These are phyloP conservation scores for Alnus rubra DNA, from an alignment of 306 rosid species.

Conservation along the genomic window DNA sequence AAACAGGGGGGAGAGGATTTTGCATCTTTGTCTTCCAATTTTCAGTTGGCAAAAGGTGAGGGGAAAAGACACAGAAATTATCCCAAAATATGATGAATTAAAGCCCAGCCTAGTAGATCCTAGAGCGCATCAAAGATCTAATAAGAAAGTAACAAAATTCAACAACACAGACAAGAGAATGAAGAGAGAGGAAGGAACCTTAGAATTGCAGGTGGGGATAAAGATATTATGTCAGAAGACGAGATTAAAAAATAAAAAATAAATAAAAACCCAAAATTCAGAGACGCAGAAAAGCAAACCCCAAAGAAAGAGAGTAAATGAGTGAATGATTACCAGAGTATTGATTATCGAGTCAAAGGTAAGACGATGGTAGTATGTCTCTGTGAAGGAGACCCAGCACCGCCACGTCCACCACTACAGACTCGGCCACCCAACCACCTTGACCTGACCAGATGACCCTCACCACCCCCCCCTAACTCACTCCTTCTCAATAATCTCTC, in stretches of 20 bases:
- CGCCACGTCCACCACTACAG: slow-evolving; percentile 22
- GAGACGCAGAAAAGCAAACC: neutral
- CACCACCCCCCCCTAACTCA: neutral
- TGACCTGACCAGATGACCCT: slow-evolving; percentile 31
- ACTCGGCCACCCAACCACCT: slow-evolving; percentile 25
- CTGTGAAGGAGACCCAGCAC: slow-evolving; percentile 20
- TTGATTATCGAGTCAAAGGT: slow-evolving; percentile 29
- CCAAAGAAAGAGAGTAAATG: neutral
- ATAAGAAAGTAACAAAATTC: neutral
- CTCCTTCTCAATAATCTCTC: neutral
- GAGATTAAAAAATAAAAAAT: neutral
- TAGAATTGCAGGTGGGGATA: too few species aligned
- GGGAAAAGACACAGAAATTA: neutral
- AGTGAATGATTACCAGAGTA: slow-evolving; percentile 51
- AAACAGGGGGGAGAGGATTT: neutral
- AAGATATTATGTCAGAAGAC: neutral
- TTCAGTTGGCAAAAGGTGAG: slow-evolving; percentile 1
- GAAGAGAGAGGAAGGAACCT: too few species aligned
- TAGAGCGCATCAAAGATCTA: neutral
- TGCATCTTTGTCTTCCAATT: neutral
- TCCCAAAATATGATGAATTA: slow-evolving; percentile 5
- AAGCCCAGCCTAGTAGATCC: neutral
- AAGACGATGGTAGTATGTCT: slow-evolving; percentile 3
- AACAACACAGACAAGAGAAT: neutral
- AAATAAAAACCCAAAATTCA: neutral